Evolutionary conservation across 768 basidiomycete species (phyloP).

Genomic region (Pholiota conissans): DNA sequence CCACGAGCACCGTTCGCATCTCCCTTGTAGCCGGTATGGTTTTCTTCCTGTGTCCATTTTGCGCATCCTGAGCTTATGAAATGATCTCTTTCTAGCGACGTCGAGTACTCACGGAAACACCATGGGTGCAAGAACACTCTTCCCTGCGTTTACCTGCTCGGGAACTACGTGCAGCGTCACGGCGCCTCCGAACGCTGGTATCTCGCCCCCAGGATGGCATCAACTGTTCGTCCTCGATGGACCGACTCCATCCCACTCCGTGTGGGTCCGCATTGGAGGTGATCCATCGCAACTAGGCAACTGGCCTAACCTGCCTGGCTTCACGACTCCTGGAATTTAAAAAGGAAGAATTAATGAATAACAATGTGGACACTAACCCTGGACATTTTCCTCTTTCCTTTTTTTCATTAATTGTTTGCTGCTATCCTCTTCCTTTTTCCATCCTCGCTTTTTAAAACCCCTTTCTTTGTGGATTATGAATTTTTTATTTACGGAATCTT

Average conservation of each 20-base stretch:
- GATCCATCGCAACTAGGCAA: slow-evolving; percentile 70
- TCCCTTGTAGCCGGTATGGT: slow-evolving; percentile 65
- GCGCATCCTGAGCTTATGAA: not conserved
- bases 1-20: slow-evolving; percentile 45
- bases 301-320: slow-evolving; percentile 73
- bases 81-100: slow-evolving; percentile 44
- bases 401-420: not conserved
- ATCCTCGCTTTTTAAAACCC: too few species aligned
- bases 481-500: too few species aligned
- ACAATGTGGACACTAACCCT: not conserved
- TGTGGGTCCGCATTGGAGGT: slow-evolving; percentile 78
- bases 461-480: not conserved
- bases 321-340: slow-evolving; percentile 61
- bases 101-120: slow-evolving; percentile 79
- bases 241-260: slow-evolving; percentile 73
- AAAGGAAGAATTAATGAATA: not conserved
- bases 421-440: too few species aligned
- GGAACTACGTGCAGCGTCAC: slow-evolving; percentile 72
- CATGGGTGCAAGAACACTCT: slow-evolving; percentile 72
- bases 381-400: not conserved
- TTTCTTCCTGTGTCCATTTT: not conserved
- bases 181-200: slow-evolving; percentile 67
- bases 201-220: slow-evolving; percentile 78
- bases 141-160: slow-evolving; percentile 68
- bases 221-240: slow-evolving; percentile 78